phyloP scores from a whole-genome alignment of 441 rosid species.

The Bruguiera hainesii region DNA sequence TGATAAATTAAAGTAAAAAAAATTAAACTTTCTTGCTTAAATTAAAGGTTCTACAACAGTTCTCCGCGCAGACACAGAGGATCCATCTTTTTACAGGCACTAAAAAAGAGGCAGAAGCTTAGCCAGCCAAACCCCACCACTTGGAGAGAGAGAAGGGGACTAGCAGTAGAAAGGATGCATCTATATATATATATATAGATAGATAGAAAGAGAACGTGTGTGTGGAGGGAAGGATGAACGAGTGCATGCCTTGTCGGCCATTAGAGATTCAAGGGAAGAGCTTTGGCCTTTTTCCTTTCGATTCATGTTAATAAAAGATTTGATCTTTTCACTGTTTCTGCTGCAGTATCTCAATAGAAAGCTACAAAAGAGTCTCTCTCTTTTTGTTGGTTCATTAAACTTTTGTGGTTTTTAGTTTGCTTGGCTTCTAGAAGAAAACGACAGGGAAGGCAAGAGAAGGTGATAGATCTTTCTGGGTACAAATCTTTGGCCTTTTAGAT shows the following conservation, averaged over 20 bases:
- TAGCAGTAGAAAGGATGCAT: neutral
- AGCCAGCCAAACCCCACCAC: conserved; percentile 21
- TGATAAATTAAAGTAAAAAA: no score
- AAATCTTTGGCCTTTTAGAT: conserved; percentile 21
- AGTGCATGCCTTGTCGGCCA: conserved; percentile 86
- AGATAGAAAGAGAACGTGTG: neutral
- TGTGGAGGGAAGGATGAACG: neutral
- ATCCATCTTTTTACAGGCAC: conserved; percentile 22
- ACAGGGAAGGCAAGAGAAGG: conserved; percentile 4
- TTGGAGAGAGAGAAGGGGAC: conserved; percentile 1
- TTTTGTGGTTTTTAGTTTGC: conserved; percentile 8
- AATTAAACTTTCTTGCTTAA: neutral
- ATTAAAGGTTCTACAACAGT: conserved; percentile 23
- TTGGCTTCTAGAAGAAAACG: neutral
- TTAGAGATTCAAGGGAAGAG: conserved; percentile 47
- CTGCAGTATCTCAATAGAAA: conserved; percentile 8
- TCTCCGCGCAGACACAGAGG: neutral
- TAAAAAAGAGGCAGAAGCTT: conserved; percentile 12
- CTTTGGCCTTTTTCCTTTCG: conserved; percentile 16
- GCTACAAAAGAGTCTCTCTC: neutral
- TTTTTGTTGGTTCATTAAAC: conserved; percentile 25
- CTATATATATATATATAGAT: neutral
- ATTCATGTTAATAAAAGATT: conserved; percentile 14
- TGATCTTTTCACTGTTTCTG: conserved; percentile 18
- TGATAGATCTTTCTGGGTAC: conserved; percentile 10